Percentiles rank a stretch among this genome's conserved stretches.
Evolutionary conservation across 306 rosid species (phyloP).

Genomic region (Dalbergia cultrata): DNA sequence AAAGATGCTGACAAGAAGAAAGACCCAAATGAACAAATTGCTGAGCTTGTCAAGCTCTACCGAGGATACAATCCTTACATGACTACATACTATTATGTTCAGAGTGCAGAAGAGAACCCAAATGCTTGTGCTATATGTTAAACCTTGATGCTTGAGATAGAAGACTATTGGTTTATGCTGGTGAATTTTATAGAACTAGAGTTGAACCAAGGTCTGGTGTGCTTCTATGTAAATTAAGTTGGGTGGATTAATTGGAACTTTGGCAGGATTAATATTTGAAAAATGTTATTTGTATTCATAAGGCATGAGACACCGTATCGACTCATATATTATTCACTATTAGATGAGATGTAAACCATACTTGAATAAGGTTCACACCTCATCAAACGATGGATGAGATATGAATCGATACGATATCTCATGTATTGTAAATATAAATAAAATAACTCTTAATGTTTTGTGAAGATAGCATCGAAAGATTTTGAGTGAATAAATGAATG

Average conservation of each 20-base stretch:
- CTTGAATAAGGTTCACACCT: no score
- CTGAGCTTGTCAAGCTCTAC: slow-evolving; percentile 57
- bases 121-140: slow-evolving; percentile 77
- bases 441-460: no score
- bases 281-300: no score
- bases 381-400: no score
- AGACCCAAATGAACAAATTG: slow-evolving; percentile 59
- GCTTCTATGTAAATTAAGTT: slow-evolving; percentile 36
- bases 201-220: not conserved
- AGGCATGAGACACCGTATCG: no score
- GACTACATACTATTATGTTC: slow-evolving; percentile 56
- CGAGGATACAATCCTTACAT: slow-evolving; percentile 56
- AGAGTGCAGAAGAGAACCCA: slow-evolving; percentile 72
- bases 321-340: no score
- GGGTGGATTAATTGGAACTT: not conserved
- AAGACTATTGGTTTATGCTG: not conserved
- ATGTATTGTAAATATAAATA: no score
- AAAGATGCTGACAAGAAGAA: slow-evolving; percentile 53
- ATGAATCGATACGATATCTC: no score
- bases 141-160: not conserved
- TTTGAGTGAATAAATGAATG: slow-evolving; percentile 23
- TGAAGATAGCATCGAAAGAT: slow-evolving; percentile 17
- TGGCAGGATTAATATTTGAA: slow-evolving; percentile 6
- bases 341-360: no score
- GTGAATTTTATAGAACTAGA: slow-evolving; percentile 14